These are phyloP conservation scores for Aquilaria malaccensis DNA, from an alignment of 345 rosid genomes.

Conservation along the genomic window DNA sequence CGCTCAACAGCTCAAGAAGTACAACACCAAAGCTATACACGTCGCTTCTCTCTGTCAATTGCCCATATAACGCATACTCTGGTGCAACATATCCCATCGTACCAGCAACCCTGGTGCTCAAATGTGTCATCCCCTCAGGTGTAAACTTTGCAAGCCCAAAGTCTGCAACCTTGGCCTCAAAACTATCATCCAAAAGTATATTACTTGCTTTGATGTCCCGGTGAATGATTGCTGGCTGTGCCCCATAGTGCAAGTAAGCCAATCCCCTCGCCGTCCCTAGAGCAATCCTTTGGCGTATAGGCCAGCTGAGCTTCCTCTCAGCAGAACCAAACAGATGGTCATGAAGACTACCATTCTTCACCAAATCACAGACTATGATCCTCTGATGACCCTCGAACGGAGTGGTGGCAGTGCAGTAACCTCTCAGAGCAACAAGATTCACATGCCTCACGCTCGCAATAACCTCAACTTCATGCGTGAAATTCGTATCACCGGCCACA, in stretches of 20 bases:
- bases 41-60: conserved; percentile 79
- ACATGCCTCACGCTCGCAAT: conserved; percentile 88
- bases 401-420: conserved; percentile 83
- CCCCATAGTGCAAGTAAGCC: conserved; percentile 82
- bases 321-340: conserved; percentile 67
- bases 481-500: conserved; percentile 62
- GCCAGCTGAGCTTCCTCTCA: conserved; percentile 60
- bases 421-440: conserved; percentile 72
- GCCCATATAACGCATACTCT: conserved; percentile 88
- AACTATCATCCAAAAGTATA: conserved; percentile 77
- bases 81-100: conserved; percentile 98
- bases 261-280: conserved; percentile 84
- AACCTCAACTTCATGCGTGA: conserved; percentile 80
- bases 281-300: conserved; percentile 68
- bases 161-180: conserved; percentile 80
- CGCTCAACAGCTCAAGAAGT: conserved; percentile 86
- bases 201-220: conserved; percentile 87
- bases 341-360: conserved; percentile 74
- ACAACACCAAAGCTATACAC: conserved; percentile 90
- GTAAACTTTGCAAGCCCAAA: conserved; percentile 88
- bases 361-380: conserved; percentile 80
- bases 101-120: conserved; percentile 92
- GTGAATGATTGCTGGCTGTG: conserved; percentile 73
- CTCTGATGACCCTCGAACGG: conserved; percentile 87
- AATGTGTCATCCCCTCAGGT: conserved; percentile 73